A percentile compares a stretch with the other conserved stretches of the same genome.
phyloP scores from a whole-genome alignment of 495 filamentous ascomycete species.

The Tuber magnatum region DNA sequence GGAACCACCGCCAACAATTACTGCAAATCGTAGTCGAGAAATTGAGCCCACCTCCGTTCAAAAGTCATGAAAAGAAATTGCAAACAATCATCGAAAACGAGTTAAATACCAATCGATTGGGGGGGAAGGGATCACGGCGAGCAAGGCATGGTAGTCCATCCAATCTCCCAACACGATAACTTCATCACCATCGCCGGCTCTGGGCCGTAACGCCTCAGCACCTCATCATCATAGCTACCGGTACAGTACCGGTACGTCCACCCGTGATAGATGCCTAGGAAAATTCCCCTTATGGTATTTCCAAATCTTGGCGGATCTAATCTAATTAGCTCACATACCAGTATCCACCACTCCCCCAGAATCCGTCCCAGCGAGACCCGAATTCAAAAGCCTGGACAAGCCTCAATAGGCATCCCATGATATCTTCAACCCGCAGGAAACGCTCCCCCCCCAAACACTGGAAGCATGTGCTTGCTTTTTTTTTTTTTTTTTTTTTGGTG shows the following conservation, averaged over 20 bases:
- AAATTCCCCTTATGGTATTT: too few relatives aligned
- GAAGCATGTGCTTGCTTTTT: not conserved
- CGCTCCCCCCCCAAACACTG: not conserved
- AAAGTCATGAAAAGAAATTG: not conserved
- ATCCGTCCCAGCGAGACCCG: not conserved
- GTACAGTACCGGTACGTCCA: too few relatives aligned
- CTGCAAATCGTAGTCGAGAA: not conserved
- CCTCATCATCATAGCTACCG: too few relatives aligned
- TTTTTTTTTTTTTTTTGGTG: not conserved
- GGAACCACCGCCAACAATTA: not conserved
- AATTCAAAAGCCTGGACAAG: not conserved
- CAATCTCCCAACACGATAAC: not conserved
- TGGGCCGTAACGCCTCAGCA: not conserved
- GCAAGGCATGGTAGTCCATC: not conserved
- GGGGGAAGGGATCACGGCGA: not conserved
- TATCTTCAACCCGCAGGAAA: not conserved
- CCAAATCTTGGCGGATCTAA: not conserved
- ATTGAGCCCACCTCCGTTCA: not conserved
- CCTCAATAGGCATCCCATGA: not conserved
- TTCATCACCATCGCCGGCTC: not conserved
- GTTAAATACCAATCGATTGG: not conserved
- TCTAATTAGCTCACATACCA: not conserved
- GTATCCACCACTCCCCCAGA: not conserved
- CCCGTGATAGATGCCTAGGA: too few relatives aligned
- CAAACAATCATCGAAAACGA: not conserved